Evolutionary conservation across 768 basidiomycete genomes (phyloP), one percentile per base, ranked within the genome.

Genomic region (Phylloporus scabripes): DNA sequence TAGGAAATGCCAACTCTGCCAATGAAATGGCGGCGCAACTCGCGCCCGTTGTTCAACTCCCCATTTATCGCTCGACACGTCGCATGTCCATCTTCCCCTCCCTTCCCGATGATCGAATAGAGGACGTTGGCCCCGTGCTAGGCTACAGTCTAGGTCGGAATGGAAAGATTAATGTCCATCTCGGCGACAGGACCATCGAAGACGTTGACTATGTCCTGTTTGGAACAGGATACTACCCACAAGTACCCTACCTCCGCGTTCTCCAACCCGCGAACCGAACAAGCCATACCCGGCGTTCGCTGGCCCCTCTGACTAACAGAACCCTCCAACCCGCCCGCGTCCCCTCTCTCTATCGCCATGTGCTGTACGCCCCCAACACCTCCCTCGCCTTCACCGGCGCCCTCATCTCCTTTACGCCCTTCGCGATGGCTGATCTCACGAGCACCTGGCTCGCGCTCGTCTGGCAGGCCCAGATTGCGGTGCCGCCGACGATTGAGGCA

Each of bases 11-110:
- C 17, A 76, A 78, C 43, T 79, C 78, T 2, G 68, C 70, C 31
- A 80, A 80, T 53, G 78, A 80, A 42, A 74, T 79, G 33, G 74
- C 74, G 1, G 70, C 73, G 1, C 76, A 78, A 31, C 65, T 79
- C 0, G 69, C 67, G 0, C 48, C 67, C 0, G 60, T 76, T 12
- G 69, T 69, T 1, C 51, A 62, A 31, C 51, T 62, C 1, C 77
- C 78, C 5, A 67, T 79, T 0, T 74, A 73, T 52, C 74, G 78
- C 39, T 76, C 73, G 11, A 69, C 72, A 21, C 74, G 78, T 2
- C 69, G 73, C 0, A 63, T 69, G 10, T 68, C 70, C 7, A 65
- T 76, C 54, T 75, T 73, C 45, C 69, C 70, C 1, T 67, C 61
- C 44, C 71, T 80, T 11, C 71, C 72, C 0, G 72, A 76, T 46